Percentiles rank a stretch among this genome's conserved stretches.
phyloP scores from a whole-genome alignment of 805 yeast species.

The Candida ortonii region DNA sequence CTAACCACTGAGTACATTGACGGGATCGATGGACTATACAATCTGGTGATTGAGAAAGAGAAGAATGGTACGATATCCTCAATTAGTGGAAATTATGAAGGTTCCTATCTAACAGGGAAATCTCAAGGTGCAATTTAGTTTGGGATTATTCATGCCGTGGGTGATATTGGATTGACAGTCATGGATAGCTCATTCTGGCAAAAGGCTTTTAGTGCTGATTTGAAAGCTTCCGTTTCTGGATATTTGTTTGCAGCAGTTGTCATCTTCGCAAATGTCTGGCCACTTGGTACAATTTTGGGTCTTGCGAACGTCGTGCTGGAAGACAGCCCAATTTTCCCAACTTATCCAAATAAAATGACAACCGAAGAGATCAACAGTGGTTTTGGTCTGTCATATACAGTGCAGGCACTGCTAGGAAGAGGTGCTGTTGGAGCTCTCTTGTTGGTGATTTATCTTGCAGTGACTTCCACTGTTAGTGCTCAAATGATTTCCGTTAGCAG shows the following conservation, averaged over 20 bases:
- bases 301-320: slow-evolving; percentile 33
- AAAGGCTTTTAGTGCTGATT: slow-evolving; percentile 37
- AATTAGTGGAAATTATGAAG: slow-evolving; percentile 34
- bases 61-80: slow-evolving; percentile 18
- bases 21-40: slow-evolving; percentile 32
- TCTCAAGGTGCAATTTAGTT: slow-evolving; percentile 36
- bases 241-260: slow-evolving; percentile 35
- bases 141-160: slow-evolving; percentile 35
- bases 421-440: slow-evolving; percentile 34
- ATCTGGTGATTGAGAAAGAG: slow-evolving; percentile 21
- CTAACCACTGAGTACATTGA: slow-evolving; percentile 29
- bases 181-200: slow-evolving; percentile 43
- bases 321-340: slow-evolving; percentile 29
- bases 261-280: slow-evolving; percentile 36
- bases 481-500: slow-evolving; percentile 40
- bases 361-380: slow-evolving; percentile 31
- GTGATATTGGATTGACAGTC: slow-evolving; percentile 38
- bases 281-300: slow-evolving; percentile 37
- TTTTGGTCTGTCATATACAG: slow-evolving; percentile 31
- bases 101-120: slow-evolving; percentile 37
- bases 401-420: slow-evolving; percentile 34
- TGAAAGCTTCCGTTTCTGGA: slow-evolving; percentile 37
- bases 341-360: slow-evolving; percentile 35
- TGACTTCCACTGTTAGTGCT: slow-evolving; percentile 41
- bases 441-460: slow-evolving; percentile 37